Percentiles rank a stretch among this genome's conserved stretches.
Evolutionary conservation across 2,329 filamentous ascomycete genomes (phyloP).

Genomic region (Chrysoporthe austroafricana): DNA sequence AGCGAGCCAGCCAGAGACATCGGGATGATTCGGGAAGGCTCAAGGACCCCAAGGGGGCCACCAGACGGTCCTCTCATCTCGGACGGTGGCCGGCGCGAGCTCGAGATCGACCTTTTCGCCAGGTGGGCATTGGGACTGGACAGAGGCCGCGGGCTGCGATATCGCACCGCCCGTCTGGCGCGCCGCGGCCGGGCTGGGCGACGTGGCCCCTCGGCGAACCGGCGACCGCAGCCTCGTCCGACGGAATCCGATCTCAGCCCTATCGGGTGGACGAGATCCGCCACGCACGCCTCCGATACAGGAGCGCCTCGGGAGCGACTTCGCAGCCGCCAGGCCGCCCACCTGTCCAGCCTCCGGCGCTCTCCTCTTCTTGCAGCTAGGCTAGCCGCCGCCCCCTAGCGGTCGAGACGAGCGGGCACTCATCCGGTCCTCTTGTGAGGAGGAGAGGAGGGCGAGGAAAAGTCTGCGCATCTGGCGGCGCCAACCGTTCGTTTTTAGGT

Average conservation of each 20-base stretch:
- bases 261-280: background rate
- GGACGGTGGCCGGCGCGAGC: conserved; percentile 1
- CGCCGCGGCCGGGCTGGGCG: background rate
- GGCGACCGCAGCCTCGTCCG: conserved; percentile 25
- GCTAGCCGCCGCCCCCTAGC: background rate
- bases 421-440: background rate
- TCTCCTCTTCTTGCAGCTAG: background rate
- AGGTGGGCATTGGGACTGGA: background rate
- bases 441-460: background rate
- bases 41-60: background rate
- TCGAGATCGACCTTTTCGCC: background rate
- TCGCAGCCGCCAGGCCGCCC: conserved; percentile 4
- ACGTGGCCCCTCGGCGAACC: conserved; percentile 8
- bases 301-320: conserved; percentile 18
- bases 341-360: background rate
- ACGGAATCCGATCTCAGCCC: conserved; percentile 14
- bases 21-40: conserved; percentile 1
- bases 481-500: conserved; percentile 24
- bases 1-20: background rate
- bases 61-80: conserved; percentile 13
- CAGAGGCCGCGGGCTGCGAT: conserved; percentile 17
- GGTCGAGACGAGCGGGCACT: background rate
- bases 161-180: conserved; percentile 16
- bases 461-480: conserved; percentile 1
- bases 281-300: conserved; percentile 24